Conservation (phyloP, 495 filamentous ascomycete species). For the Chaetomium cochliodes region DNA sequence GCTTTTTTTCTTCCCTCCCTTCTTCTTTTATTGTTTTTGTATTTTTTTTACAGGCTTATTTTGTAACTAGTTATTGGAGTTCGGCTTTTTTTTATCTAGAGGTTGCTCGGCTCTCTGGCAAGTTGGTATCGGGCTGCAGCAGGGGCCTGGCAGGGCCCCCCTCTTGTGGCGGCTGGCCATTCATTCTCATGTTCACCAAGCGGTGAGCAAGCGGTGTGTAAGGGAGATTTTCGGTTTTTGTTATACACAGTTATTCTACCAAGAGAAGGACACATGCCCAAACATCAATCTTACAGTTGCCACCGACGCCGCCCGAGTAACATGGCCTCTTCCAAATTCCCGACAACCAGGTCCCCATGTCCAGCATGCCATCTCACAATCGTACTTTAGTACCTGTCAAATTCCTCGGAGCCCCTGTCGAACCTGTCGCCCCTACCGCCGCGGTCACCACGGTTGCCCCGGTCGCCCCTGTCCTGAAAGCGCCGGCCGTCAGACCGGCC, state of each 20-base stretch:
- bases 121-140: neutral
- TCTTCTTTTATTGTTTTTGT: too few relatives aligned
- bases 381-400: neutral
- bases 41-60: too few relatives aligned
- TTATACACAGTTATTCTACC: slow-evolving; percentile 8
- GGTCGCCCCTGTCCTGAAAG: neutral
- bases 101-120: too few relatives aligned
- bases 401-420: neutral
- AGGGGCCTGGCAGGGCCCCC: too few relatives aligned
- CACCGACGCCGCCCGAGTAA: neutral
- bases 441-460: neutral
- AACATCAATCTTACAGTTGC: slow-evolving; percentile 3
- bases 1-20: too few relatives aligned
- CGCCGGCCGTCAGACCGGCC: neutral
- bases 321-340: neutral
- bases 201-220: too few relatives aligned
- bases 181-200: too few relatives aligned
- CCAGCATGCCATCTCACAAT: neutral
- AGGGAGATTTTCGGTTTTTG: slow-evolving; percentile 1
- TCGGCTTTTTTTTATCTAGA: too few relatives aligned
- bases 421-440: too few relatives aligned
- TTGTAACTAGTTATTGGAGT: too few relatives aligned
- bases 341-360: neutral
- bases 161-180: neutral
- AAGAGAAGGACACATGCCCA: neutral